A percentile compares a stretch with the other conserved stretches of the same genome.
Conservation (phyloP, 768 basidiomycete genomes). For the Rhodotorula paludigena region DNA sequence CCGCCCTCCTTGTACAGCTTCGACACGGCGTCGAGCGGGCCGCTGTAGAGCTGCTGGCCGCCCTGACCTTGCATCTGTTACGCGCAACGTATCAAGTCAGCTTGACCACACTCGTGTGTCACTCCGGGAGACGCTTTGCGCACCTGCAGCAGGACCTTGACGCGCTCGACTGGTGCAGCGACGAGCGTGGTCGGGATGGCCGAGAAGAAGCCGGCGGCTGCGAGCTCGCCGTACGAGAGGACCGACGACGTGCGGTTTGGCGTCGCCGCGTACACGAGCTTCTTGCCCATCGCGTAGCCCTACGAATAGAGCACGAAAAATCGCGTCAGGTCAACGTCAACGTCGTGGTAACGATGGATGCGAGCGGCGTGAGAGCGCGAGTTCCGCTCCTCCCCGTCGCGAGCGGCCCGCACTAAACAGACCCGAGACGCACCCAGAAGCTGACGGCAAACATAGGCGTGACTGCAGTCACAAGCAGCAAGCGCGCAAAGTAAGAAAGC, state of each 20-base stretch:
- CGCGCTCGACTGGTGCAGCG: slow-evolving; percentile 92
- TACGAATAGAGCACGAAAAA: slow-evolving; percentile 47
- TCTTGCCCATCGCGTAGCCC: slow-evolving; percentile 92
- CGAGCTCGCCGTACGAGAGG: slow-evolving; percentile 73
- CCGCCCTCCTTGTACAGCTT: slow-evolving; percentile 94
- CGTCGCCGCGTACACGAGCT: slow-evolving; percentile 69
- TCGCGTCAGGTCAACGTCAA: no score
- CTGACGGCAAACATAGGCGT: slow-evolving; percentile 97
- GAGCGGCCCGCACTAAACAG: no score
- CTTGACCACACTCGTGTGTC: no score
- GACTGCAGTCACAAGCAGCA: slow-evolving; percentile 56
- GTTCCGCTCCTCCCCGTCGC: no score
- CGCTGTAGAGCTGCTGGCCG: slow-evolving; percentile 69
- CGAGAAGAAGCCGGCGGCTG: slow-evolving; percentile 86
- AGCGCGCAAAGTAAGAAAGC: neutral
- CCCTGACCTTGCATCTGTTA: slow-evolving; percentile 86
- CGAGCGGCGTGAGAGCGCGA: no score
- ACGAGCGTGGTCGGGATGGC: slow-evolving; percentile 86
- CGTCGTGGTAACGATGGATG: no score
- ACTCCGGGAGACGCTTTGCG: neutral
- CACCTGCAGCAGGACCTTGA: slow-evolving; percentile 91
- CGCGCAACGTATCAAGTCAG: no score
- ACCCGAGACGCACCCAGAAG: slow-evolving; percentile 72
- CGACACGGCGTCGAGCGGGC: slow-evolving; percentile 82
- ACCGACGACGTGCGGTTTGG: slow-evolving; percentile 64